A percentile compares a stretch with the other conserved stretches of the same genome.
These are phyloP conservation scores for Prinsepia uniflora DNA, from an alignment of 306 rosid species.

Conservation along the genomic window DNA sequence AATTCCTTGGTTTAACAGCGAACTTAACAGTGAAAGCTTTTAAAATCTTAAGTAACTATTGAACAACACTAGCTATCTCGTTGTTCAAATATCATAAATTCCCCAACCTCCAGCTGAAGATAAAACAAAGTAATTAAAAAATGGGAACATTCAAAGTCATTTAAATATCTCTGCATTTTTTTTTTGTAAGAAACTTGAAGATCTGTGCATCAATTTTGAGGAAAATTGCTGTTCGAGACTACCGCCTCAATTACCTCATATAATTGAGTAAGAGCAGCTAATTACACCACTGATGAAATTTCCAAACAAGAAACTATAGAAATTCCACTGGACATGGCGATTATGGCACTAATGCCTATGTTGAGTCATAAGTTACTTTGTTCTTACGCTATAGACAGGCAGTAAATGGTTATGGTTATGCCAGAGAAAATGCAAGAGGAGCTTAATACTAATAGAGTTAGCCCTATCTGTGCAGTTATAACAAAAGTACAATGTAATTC, in stretches of 20 bases:
- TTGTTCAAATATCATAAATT: background rate
- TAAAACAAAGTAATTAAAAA: background rate
- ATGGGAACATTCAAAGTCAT: background rate
- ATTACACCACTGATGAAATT: background rate
- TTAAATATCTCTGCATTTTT: background rate
- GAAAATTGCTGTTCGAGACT: background rate
- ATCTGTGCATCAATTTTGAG: background rate
- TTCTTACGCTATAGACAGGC: background rate
- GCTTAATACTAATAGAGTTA: conserved; percentile 1
- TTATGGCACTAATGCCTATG: background rate
- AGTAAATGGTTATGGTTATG: background rate
- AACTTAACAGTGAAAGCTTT: background rate
- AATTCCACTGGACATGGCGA: background rate
- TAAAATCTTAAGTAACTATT: background rate
- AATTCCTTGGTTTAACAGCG: background rate
- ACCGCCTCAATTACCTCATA: background rate
- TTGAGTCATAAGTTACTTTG: background rate
- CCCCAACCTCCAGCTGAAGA: background rate
- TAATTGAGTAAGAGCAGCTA: background rate
- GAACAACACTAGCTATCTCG: background rate
- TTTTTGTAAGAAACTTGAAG: background rate
- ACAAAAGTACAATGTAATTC: too few species aligned
- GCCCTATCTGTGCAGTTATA: too few species aligned
- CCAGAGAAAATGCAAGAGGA: background rate
- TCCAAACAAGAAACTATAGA: background rate